Conservation (phyloP, 768 basidiomycete genomes). For the Cystobasidium onofrii region DNA sequence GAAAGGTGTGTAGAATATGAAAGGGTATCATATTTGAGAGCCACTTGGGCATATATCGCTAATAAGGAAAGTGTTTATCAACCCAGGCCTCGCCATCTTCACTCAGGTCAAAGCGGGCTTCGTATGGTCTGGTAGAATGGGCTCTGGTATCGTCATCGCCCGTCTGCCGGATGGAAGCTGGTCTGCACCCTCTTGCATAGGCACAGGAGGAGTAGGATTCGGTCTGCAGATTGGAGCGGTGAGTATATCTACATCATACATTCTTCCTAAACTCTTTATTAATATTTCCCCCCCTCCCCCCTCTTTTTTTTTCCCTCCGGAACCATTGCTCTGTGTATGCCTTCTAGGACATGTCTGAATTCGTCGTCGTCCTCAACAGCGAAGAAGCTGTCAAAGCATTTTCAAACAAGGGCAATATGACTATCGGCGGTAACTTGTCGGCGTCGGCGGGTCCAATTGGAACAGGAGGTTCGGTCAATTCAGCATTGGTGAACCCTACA, state of each 20-base stretch:
- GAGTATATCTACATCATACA: not conserved
- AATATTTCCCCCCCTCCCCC: too few species aligned
- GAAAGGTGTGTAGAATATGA: slow-evolving; percentile 58
- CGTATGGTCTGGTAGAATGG: slow-evolving; percentile 88
- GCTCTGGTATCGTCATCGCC: slow-evolving; percentile 84
- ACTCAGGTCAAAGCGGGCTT: slow-evolving; percentile 75
- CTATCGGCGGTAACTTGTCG: slow-evolving; percentile 80
- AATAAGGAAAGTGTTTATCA: not conserved
- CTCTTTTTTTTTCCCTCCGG: too few species aligned
- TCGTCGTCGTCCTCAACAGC: slow-evolving; percentile 92
- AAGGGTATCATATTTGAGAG: too few species aligned
- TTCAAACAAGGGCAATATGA: slow-evolving; percentile 89
- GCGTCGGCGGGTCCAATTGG: slow-evolving; percentile 83
- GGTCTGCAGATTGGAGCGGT: slow-evolving; percentile 77
- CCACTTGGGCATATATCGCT: too few species aligned
- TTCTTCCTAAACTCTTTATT: too few species aligned
- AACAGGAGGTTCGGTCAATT: slow-evolving; percentile 81
- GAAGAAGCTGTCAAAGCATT: slow-evolving; percentile 94
- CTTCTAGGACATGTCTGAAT: slow-evolving; percentile 53
- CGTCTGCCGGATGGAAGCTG: slow-evolving; percentile 84
- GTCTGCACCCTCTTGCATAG: slow-evolving; percentile 91
- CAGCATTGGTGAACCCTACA: slow-evolving; percentile 63
- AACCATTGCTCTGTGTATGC: too few species aligned
- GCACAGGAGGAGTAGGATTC: slow-evolving; percentile 88
- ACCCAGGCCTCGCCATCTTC: slow-evolving; percentile 80